Evolutionary conservation across 2,329 filamentous ascomycete genomes (phyloP), one percentile per base, ranked within the genome.

Genomic region (Pseudogymnoascus sp.): DNA sequence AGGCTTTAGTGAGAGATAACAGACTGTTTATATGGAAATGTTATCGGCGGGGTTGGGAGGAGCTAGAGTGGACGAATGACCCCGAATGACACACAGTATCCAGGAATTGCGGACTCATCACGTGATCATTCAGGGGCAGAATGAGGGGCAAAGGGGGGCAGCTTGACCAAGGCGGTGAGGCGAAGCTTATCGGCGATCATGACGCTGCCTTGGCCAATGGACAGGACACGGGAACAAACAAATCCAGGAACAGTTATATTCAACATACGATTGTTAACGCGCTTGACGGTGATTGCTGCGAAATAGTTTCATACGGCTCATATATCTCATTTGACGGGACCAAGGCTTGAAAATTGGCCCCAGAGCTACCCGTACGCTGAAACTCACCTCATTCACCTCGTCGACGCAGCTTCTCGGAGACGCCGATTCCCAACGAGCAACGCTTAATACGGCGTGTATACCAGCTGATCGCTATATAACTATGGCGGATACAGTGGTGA

Each of bases 11-110:
- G 43, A 50, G n/a, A 50, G 43, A 50, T 30, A 30, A 11, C 2
- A 18, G 43, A n/a, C 8, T 30, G 43, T 50, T 50, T 50, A 50
- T 18, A 50, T 50, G 30, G 43, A 50, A 50, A 50, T 50, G 3
- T 30, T 50, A n/a, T 30, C 25, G 25, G 43, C 43, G 43, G 43
- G 43, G 43, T 50, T 50, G 25, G 25, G 43, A 50, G 43, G 43
- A 18, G 43, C 43, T 50, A 50, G 25, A 50, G 43, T n/a, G 43
- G 43, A 30, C 43, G 43, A 50, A 50, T 50, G 43, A 50, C 43
- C 43, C 43, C n/a, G n/a, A 50, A 50, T 50, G 43, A 50, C 43
- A 50, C 43, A 50, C 43, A 50, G 6, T 16, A 16, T 50, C 22
- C 14, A 28, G 18, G 25, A 50, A 50, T 30, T 50, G 43, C 43